Base-by-base conservation (phyloP, 345 rosid species). In the Nephelium lappaceum region DNA sequence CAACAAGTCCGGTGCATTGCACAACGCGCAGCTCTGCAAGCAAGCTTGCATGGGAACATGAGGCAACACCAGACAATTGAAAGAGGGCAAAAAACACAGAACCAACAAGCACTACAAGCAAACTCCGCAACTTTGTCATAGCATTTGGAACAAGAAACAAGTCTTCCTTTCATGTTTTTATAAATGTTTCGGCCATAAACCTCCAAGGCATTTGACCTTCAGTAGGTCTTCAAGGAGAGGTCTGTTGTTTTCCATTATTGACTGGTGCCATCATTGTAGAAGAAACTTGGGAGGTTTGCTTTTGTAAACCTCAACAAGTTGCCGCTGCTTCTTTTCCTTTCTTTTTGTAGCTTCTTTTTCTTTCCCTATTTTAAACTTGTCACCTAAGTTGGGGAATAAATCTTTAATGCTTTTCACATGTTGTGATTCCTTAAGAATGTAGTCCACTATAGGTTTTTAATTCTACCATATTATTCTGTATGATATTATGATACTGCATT, bases 71-170 rank as follows among this genome's bases (percentile, higher is more conserved):
- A 92, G 1, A 80, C 82, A 71, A 89, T 51, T 2, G 93, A 90
- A 14, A 91, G 84, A 27, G 97, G 98, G 78, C 97, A 91, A 55
- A 49, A 81, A 11, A 89, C 83, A 70, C 93, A 93, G 78, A 85
- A 85, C 31, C 88, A 80, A 58, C 93, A 92, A 75, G 83, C 82
- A 73, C 89, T 85, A 77, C 91, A 92, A 77, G 84, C 83, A 21
- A 82, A 85, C 60, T 88, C 93, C 2, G 75, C 72, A 8, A 87
- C 84, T 60, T 69, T 83, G 63, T 85, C 15, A 57, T 45, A 78
- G 69, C 85, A 63, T 41, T 53, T 62, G 15, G 78, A 70, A 39
- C 45, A 69, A 25, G 67, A 51, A 61, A 57, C 11, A 14, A 51
- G 31, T 67, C 36, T 80, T 69, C 45, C 61, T 80, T 71, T 51